Evolutionary conservation across 2,329 filamentous ascomycete species (phyloP).

Genomic region (Aspergillus calidoustus): DNA sequence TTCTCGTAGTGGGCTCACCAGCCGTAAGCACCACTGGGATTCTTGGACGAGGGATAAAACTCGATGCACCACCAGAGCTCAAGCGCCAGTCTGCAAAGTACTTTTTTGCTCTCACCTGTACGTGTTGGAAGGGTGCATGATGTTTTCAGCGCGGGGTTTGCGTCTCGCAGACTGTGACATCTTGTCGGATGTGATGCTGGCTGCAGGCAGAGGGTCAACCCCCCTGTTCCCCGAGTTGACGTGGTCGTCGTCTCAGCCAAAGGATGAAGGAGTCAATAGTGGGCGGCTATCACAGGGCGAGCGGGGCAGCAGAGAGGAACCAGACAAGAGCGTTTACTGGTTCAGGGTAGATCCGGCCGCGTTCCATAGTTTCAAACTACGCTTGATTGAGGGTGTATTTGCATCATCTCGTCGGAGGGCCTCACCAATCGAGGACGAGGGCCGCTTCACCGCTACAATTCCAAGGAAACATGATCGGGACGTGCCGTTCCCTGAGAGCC

Average conservation of each 20-base stretch:
- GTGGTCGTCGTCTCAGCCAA: constrained; percentile 26
- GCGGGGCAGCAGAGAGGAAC: constrained; percentile 16
- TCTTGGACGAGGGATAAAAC: constrained; percentile 2
- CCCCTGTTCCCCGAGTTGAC: constrained; percentile 27
- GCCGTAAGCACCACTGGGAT: neutral
- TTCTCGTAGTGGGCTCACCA: neutral
- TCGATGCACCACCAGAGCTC: constrained; percentile 5
- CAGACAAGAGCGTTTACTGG: constrained; percentile 15
- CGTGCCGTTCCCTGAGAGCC: constrained; percentile 20
- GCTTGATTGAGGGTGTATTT: constrained; percentile 11
- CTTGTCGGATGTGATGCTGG: constrained; percentile 11
- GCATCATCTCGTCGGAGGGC: constrained; percentile 13
- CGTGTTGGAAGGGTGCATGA: constrained; percentile 8
- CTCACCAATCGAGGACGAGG: constrained; percentile 14
- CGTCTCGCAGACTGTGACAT: constrained; percentile 15
- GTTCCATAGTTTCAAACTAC: constrained; percentile 13
- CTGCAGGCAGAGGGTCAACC: constrained; percentile 9
- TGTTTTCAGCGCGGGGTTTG: constrained; percentile 12
- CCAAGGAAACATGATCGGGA: constrained; percentile 18
- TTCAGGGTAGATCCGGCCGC: constrained; percentile 18
- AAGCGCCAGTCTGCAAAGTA: neutral
- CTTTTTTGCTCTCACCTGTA: constrained; percentile 6
- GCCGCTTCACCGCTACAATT: constrained; percentile 28
- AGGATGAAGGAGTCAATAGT: constrained; percentile 16
- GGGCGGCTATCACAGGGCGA: constrained; percentile 21